Conservation (phyloP, 1,139 yeast species). For the Sporopachydermia cereana region DNA sequence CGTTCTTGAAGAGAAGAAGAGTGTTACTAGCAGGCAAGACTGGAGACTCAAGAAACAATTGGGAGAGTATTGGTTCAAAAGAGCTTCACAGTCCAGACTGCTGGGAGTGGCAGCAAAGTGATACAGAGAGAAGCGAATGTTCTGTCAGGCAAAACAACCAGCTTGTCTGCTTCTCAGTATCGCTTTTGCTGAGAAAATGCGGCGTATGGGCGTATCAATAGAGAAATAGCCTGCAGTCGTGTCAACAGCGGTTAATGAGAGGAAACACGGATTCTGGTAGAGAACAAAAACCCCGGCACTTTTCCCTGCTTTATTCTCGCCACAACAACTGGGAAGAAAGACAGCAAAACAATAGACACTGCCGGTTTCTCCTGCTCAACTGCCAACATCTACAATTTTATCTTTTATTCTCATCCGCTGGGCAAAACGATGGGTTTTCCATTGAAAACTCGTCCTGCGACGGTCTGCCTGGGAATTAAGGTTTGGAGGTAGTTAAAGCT, state of each 20-base stretch:
- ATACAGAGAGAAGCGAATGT: too few relatives aligned
- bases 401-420: neutral
- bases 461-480: neutral
- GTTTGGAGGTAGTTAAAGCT: slow-evolving; percentile 1
- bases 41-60: neutral
- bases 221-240: neutral
- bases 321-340: neutral
- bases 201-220: neutral
- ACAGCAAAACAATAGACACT: neutral
- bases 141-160: too few relatives aligned
- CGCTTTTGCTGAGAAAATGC: neutral
- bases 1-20: neutral
- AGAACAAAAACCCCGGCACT: neutral
- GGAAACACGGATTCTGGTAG: too few relatives aligned
- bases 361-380: neutral
- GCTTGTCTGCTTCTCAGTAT: neutral
- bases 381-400: neutral
- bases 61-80: neutral
- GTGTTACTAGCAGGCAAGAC: neutral
- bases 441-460: neutral
- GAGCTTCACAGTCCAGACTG: too few relatives aligned
- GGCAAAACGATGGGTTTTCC: neutral
- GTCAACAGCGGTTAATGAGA: too few relatives aligned
- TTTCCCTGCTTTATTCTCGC: neutral
- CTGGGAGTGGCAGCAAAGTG: neutral